phyloP scores from a whole-genome alignment of 2,329 filamentous ascomycete genomes.

The Phaeosphaeria sp. region DNA sequence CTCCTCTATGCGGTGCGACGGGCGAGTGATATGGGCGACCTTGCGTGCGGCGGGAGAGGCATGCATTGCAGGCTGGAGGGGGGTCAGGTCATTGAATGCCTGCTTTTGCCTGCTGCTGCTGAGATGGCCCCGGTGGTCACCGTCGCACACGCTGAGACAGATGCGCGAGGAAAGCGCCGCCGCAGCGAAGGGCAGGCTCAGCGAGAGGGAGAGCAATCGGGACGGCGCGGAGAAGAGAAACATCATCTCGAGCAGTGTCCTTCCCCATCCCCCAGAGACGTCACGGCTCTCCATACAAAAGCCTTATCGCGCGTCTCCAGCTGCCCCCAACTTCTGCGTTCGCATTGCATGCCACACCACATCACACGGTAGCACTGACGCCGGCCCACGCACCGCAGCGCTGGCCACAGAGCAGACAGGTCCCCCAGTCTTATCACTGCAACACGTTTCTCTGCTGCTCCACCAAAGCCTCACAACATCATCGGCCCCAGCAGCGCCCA shows the following conservation, averaged over 20 bases:
- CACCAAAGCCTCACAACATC: constrained; percentile 22
- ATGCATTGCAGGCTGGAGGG: constrained; percentile 1
- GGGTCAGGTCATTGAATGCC: not conserved
- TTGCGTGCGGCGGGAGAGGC: constrained; percentile 1
- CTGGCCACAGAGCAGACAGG: not conserved
- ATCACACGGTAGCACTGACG: constrained; percentile 13
- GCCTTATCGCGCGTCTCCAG: not conserved
- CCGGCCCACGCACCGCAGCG: constrained; percentile 13
- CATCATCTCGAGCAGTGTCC: not conserved
- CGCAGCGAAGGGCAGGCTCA: constrained; percentile 3
- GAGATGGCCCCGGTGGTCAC: constrained; percentile 1
- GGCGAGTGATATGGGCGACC: constrained; percentile 1
- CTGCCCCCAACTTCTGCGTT: not conserved
- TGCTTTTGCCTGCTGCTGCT: constrained; percentile 1
- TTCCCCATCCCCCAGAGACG: not conserved
- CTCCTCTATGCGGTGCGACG: constrained; percentile 10
- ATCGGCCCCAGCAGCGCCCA: constrained; percentile 4
- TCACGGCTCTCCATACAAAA: not conserved
- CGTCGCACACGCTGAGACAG: constrained; percentile 10
- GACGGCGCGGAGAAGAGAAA: not conserved
- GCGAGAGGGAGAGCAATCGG: not conserved
- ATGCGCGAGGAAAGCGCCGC: constrained; percentile 4
- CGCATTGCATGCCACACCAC: constrained; percentile 11
- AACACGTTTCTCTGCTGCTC: constrained; percentile 10
- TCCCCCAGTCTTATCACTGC: constrained; percentile 2